Percentiles rank a stretch among this genome's conserved stretches.
Conservation (phyloP, 148 eudicot species). For the Arctostaphylos glauca region DNA sequence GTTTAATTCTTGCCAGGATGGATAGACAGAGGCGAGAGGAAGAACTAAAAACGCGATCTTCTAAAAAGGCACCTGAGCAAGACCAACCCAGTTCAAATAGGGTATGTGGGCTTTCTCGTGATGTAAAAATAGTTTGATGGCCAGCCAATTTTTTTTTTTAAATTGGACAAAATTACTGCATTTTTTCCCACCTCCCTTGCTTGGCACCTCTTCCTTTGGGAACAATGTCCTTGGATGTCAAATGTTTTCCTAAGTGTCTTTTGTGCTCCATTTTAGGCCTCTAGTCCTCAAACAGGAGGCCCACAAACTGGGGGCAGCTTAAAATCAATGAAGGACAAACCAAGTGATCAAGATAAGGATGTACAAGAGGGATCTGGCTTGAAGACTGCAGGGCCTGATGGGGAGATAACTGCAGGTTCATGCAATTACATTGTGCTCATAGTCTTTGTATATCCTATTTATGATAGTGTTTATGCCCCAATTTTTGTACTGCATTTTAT, state of each 20-base stretch:
- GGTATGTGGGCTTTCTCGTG: conserved; percentile 35
- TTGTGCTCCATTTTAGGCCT: conserved; percentile 45
- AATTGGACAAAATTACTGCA: not conserved
- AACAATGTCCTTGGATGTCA: not conserved
- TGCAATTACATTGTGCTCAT: conserved; percentile 3
- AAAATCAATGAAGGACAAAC: conserved; percentile 85
- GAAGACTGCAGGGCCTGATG: conserved; percentile 87
- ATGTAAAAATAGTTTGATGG: not conserved
- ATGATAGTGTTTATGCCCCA: not conserved
- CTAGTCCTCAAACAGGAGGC: conserved; percentile 90
- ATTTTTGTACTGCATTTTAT: no score
- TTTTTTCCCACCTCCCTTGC: not conserved
- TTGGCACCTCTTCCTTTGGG: not conserved
- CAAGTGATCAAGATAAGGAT: conserved; percentile 72
- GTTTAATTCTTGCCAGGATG: conserved; percentile 59
- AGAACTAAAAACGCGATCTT: conserved; percentile 71
- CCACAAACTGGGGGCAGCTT: conserved; percentile 77
- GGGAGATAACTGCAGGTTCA: conserved; percentile 94
- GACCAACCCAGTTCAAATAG: conserved; percentile 82
- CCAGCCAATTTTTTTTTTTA: not conserved
- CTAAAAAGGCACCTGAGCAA: conserved; percentile 66
- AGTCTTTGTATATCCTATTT: not conserved
- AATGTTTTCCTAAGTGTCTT: conserved; percentile 16
- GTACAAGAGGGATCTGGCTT: conserved; percentile 74
- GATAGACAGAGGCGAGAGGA: conserved; percentile 98